Conservation (phyloP, 225 moss, liverwort and hornwort genomes). For the Marchantia paleacea region DNA sequence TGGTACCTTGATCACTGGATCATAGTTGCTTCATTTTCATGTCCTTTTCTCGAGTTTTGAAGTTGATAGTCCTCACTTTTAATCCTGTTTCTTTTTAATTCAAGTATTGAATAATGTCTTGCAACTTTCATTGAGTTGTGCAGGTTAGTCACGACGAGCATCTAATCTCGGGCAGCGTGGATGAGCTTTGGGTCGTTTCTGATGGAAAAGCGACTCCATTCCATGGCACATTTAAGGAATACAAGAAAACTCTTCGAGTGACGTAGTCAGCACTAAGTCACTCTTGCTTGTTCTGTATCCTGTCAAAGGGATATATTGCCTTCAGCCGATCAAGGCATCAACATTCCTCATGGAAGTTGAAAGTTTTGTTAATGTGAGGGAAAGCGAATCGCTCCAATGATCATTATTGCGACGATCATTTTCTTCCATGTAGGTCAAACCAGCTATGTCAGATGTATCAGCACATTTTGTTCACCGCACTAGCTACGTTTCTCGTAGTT, state of each 20-base stretch:
- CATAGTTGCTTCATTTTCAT: neutral
- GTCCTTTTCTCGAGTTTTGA: neutral
- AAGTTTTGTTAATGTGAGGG: neutral
- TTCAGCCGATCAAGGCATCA: neutral
- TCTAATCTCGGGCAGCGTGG: conserved; percentile 97
- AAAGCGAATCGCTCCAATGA: neutral
- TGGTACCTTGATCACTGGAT: neutral
- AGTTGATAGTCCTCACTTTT: neutral
- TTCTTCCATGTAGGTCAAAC: neutral
- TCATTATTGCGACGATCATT: neutral
- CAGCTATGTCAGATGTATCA: neutral
- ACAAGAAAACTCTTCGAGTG: conserved; percentile 74
- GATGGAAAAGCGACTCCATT: conserved; percentile 90
- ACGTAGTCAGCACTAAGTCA: neutral
- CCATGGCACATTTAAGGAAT: conserved; percentile 88
- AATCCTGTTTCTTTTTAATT: neutral
- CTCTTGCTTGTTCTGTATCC: neutral
- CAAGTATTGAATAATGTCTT: neutral
- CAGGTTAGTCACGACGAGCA: conserved; percentile 99
- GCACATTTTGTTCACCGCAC: neutral
- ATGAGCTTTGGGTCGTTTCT: conserved; percentile 94
- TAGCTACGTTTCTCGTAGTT: neutral
- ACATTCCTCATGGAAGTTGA: neutral
- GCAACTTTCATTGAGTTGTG: neutral
- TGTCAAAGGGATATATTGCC: neutral